Evolutionary conservation across 1,284 basidiomycete species (phyloP), one percentile per base, ranked within the genome.

Genomic region (Naganishia sp.): DNA sequence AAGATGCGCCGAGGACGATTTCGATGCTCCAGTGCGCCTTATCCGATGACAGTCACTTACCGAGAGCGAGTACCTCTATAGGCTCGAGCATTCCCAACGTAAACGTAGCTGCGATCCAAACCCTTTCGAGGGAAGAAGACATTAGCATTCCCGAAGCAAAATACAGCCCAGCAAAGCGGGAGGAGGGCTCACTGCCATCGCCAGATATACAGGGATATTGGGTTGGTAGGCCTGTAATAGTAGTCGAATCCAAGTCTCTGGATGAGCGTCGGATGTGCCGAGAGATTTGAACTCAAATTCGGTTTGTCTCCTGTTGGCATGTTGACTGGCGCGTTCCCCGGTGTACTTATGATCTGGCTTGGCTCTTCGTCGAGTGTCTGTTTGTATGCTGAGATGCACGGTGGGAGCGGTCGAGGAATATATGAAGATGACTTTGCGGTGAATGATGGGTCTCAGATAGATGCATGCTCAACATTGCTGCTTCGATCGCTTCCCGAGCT

Each of bases 81-180:
- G 74, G 73, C 68, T 80, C 77, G 66, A 80, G 71, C 77, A 80
- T 77, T 21, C 72, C 72, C 31, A 78, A 70, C 15, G 74, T 75
- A 44, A 78, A 75, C 11, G 75, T 76, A 36, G 74, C 70, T 52
- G 77, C 77, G 31, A 79, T 66, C 66, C 69, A 72, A 28, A 78
- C 72, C 54, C 78, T 79, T 63, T 9, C n/a, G 28, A 31, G 7
- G 2, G 36, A 28, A 6, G 9, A 21, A 10, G n/a, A 18, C 21
- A 49, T 21, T 23, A 23, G 11, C 25, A 13, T 5, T 21, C 21
- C 6, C 11, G 18, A 2, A 6, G 11, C 7, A 46, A 49, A 11
- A 7, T 7, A 13, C 48, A 23, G 11, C 11, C n/a, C 6, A n/a
- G 21, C 21, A n/a, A 4, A 25, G 9, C 36, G 36, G 28, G 28